Evolutionary conservation across 768 basidiomycete genomes (phyloP).

Genomic region (Russula abietina): DNA sequence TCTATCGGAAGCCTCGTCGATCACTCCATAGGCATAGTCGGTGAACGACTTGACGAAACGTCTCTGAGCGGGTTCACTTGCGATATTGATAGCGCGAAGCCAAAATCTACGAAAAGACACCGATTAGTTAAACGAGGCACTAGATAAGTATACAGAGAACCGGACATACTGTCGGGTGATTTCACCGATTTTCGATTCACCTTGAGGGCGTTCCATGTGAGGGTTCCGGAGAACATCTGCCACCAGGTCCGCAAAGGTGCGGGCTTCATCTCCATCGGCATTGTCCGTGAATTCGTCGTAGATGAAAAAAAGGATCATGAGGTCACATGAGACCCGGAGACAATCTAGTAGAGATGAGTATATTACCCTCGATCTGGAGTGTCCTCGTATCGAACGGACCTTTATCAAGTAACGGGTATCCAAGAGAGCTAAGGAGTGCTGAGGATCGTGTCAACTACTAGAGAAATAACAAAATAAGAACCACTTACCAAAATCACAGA

Average conservation of each 20-base stretch:
- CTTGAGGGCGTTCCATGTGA: constrained; percentile 6
- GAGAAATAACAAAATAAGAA: background rate
- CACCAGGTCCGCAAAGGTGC: constrained; percentile 1
- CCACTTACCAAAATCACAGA: constrained; percentile 2
- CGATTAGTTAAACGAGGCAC: too few species aligned
- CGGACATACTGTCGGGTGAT: constrained; percentile 16
- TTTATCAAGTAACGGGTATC: constrained; percentile 8
- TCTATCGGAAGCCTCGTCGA: constrained; percentile 36
- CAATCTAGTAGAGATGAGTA: background rate
- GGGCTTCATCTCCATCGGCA: background rate
- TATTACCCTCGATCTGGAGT: background rate
- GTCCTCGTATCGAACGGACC: background rate
- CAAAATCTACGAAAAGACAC: constrained; percentile 6
- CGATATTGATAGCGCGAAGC: background rate
- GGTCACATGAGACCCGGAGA: constrained; percentile 12
- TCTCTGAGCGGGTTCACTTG: constrained; percentile 1
- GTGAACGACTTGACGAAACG: constrained; percentile 32
- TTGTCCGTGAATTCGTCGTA: constrained; percentile 19
- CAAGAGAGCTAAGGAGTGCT: constrained; percentile 2
- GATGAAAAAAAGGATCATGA: constrained; percentile 6
- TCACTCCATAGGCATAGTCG: constrained; percentile 30
- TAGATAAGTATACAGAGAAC: too few species aligned
- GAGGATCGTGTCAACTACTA: background rate
- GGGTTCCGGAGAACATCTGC: constrained; percentile 10
- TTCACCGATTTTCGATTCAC: constrained; percentile 11